Conservation (phyloP, 768 basidiomycete genomes). For the Mycena olivaceomarginata region DNA sequence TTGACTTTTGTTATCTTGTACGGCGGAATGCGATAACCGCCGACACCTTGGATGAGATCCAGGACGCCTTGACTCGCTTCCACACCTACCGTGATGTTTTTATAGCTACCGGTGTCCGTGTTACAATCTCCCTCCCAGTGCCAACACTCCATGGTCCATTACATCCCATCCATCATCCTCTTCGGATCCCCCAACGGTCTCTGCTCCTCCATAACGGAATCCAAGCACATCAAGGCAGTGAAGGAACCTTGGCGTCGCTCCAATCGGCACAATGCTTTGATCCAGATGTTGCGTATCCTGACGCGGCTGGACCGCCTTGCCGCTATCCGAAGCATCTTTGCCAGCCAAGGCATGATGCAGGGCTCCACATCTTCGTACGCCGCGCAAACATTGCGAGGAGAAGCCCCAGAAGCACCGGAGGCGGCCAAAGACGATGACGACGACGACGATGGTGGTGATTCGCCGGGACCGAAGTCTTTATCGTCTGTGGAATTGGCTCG, state of each 20-base stretch:
- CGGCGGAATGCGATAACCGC: background rate
- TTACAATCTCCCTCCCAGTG: slow-evolving; percentile 46
- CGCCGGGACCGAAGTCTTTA: background rate
- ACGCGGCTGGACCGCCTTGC: background rate
- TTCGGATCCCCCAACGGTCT: slow-evolving; percentile 52
- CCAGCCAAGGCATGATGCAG: background rate
- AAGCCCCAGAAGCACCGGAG: background rate
- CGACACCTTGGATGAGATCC: too few species aligned
- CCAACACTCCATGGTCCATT: slow-evolving; percentile 51
- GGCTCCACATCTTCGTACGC: background rate
- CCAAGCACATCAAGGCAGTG: slow-evolving; percentile 41
- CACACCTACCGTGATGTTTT: background rate
- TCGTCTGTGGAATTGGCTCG: background rate
- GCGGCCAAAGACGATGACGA: background rate
- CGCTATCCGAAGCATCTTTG: background rate
- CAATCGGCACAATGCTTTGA: background rate
- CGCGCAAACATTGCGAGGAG: background rate
- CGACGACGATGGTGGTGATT: background rate
- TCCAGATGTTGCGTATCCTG: background rate
- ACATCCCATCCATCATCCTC: slow-evolving; percentile 4
- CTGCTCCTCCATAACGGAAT: slow-evolving; percentile 51
- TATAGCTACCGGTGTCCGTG: slow-evolving; percentile 4
- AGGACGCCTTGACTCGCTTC: too few species aligned
- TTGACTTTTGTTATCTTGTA: background rate
- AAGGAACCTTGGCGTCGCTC: background rate